phyloP scores from a whole-genome alignment of 2,329 filamentous ascomycete species.

The Fusarium oxysporum region DNA sequence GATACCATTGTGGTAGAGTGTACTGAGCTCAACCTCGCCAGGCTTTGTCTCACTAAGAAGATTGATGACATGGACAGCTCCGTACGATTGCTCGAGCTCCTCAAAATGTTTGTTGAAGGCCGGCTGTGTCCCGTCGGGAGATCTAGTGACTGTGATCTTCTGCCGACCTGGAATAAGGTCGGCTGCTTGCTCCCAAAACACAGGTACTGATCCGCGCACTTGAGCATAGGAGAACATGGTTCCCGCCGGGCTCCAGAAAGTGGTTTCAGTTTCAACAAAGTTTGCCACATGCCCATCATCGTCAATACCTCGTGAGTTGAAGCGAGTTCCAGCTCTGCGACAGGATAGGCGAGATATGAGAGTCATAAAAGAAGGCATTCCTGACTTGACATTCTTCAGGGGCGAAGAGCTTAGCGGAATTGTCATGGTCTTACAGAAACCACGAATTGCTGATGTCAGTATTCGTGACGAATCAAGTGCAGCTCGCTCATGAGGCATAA shows the following conservation, averaged over 20 bases:
- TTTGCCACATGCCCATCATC: conserved; percentile 98
- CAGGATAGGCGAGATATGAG: conserved; percentile 94
- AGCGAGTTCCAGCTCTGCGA: conserved; percentile 89
- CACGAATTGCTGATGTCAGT: conserved; percentile 91
- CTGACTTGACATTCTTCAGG: conserved; percentile 71
- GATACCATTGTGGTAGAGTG: conserved; percentile 83
- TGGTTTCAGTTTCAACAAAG: conserved; percentile 97
- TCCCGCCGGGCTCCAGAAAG: conserved; percentile 84
- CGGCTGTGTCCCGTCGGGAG: conserved; percentile 89
- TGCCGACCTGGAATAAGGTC: conserved; percentile 92
- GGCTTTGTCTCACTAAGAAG: conserved; percentile 90
- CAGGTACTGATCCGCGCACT: conserved; percentile 89
- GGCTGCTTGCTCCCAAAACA: conserved; percentile 96
- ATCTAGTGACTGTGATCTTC: conserved; percentile 91
- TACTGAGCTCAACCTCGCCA: conserved; percentile 85
- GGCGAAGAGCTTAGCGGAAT: conserved; percentile 83
- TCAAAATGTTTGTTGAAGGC: conserved; percentile 97
- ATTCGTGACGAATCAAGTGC: conserved; percentile 89
- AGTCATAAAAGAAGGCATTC: conserved; percentile 85
- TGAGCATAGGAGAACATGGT: conserved; percentile 94
- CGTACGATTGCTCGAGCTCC: conserved; percentile 85
- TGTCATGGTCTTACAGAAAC: conserved; percentile 88
- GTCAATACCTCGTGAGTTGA: conserved; percentile 97
- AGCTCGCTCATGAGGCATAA: conserved; percentile 79
- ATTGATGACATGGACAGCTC: conserved; percentile 92